Evolutionary conservation across 805 yeast genomes (phyloP), one percentile per base, ranked within the genome.

Genomic region (Schwanniomyces polymorphus): DNA sequence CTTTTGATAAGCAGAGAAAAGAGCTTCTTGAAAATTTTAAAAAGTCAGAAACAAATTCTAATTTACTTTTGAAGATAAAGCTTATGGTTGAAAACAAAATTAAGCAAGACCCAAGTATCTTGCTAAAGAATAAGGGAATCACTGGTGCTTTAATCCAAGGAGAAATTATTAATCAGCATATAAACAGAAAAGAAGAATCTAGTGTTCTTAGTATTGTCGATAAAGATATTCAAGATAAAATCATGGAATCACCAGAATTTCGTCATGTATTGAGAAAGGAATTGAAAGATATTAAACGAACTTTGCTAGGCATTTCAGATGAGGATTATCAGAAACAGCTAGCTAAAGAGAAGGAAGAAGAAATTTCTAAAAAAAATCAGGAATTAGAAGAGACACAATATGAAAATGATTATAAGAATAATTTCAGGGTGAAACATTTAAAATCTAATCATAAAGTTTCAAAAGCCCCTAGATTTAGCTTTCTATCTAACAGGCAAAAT

Each of bases 111-210:
- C 83, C 83, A 1, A 59, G 70, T 16, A 68, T 80, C 14, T 57
- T 80, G 17, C 59, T 68, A 51, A 70, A 77, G 54, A 80, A 79
- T 58, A 75, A 69, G 44, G 83, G 82, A 2, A 76, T 72, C 41
- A 65, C 76, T 57, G 76, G 75, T 0, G 84, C 84, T 0, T 57
- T 79, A 48, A 74, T 80, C 2, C 83, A 79, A 52, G 80, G 83
- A 1, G 77, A 75, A 29, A 70, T 79, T 40, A 68, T 77, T 44
- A 57, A 58, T 50, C 58, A 62, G 42, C 64, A 60, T 42, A 37
- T 48, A 46, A 53, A 50, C 35, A 49, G 51, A 3, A 49, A 51
- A 16, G 54, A 45, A 5, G 45, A 40, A 6, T 49, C 52, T 27
- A 48, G 65, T n/a, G 53, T 74, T 16, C 53, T 74, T 25, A 64